Base-by-base conservation (phyloP, 2,329 filamentous ascomycete genomes). In the Fusarium papillatum region DNA sequence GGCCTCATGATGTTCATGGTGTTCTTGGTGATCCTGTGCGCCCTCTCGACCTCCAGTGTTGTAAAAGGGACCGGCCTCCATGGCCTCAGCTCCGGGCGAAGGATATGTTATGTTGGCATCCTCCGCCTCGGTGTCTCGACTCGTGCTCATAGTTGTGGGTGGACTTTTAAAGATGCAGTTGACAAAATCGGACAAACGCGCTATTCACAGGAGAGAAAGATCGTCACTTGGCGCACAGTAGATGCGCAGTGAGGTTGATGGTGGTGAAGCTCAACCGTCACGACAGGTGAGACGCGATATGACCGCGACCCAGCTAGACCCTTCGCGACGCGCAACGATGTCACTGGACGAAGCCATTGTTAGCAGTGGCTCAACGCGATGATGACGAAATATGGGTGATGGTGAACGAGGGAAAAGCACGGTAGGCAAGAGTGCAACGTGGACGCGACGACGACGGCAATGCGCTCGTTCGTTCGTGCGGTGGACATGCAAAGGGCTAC, bases 11-110 rank as follows among this genome's bases (percentile, higher is more conserved):
- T 71, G 66, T 22, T 78, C 76, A 59, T 76, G 75, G 29, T 77
- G 73, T 22, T 78, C 82, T n/a, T 81, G 78, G 9, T 81, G 80
- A 14, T 84, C 82, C 19, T 79, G 78, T 11, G 74, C 71, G 11
- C 80, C 82, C 57, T 85, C 84, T 46, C 83, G 83, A 24, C 76
- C 70, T 19, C 81, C 81, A 7, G 86, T 82, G 71, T 86, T 82
- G 76, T 89, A 88, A 77, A 88, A 88, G 4, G 86, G 81, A 10
- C 83, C 82, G 5, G 82, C 79, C 67, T 88, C 87, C 72, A 86
- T 84, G 4, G 78, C 83, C 66, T 89, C 87, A 11, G 84, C 84
- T 22, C 84, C 83, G 5, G 88, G 86, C 9, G 87, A 88, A 14
- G 88, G 86, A 74, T 89, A 90, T 43, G 85, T 85, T 46, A 86